phyloP scores from a whole-genome alignment of 2,329 filamentous ascomycete species.

The Parafenestella ontariensis region DNA sequence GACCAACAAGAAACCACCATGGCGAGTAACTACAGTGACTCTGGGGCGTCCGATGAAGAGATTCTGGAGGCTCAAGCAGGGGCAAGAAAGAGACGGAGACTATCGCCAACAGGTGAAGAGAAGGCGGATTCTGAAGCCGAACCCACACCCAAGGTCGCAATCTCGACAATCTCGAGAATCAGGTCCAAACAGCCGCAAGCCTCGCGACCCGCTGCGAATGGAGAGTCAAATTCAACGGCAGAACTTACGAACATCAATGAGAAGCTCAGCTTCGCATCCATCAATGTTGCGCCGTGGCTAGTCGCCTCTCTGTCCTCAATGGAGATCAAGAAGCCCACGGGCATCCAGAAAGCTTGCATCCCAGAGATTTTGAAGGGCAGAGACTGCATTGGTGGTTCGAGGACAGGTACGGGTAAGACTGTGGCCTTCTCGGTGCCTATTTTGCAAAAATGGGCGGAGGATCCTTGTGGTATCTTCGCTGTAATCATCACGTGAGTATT shows the following conservation, averaged over 20 bases:
- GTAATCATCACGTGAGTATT: constrained; percentile 84
- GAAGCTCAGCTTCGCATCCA: constrained; percentile 71
- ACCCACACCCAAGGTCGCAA: constrained; percentile 15
- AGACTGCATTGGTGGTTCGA: constrained; percentile 90
- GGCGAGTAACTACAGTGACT: constrained; percentile 25
- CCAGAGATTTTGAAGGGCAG: constrained; percentile 88
- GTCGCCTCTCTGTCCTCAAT: constrained; percentile 76
- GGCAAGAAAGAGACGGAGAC: constrained; percentile 46
- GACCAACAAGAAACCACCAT: constrained; percentile 12
- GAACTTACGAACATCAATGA: constrained; percentile 21
- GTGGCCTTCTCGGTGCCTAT: constrained; percentile 95
- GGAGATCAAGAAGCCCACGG: constrained; percentile 87
- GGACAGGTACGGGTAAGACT: constrained; percentile 97
- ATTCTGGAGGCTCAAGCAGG: constrained; percentile 38
- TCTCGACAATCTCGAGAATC: constrained; percentile 43
- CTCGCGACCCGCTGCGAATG: constrained; percentile 1
- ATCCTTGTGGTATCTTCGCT: constrained; percentile 90
- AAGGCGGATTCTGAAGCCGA: constrained; percentile 23
- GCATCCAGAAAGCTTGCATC: constrained; percentile 92
- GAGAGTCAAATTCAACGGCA: background rate
- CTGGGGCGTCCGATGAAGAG: constrained; percentile 34
- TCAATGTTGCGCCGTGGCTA: constrained; percentile 85
- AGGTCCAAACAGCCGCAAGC: constrained; percentile 37
- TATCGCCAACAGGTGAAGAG: constrained; percentile 31
- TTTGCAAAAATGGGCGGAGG: constrained; percentile 88